Evolutionary conservation across 805 yeast species (phyloP).

Genomic region (Saccharomyces mikatae): DNA sequence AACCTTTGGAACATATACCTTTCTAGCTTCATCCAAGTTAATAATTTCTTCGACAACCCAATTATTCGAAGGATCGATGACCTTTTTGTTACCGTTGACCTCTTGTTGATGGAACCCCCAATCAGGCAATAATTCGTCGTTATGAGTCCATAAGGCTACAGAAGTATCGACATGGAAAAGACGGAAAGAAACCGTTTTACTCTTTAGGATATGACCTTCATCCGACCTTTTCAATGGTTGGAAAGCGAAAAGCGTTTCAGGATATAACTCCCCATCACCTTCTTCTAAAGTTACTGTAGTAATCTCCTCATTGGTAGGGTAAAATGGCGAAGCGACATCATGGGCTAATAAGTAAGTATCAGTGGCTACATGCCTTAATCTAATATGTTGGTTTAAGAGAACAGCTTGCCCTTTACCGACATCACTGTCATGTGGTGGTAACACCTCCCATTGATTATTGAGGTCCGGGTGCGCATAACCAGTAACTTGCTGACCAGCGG

Average conservation of each 20-base stretch:
- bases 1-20: slow-evolving; percentile 54
- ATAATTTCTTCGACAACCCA: slow-evolving; percentile 74
- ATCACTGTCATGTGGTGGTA: slow-evolving; percentile 50
- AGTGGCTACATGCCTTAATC: slow-evolving; percentile 76
- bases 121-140: slow-evolving; percentile 77
- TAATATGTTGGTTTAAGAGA: slow-evolving; percentile 60
- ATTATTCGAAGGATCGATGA: slow-evolving; percentile 53
- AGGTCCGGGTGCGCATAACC: slow-evolving; percentile 46
- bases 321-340: slow-evolving; percentile 92
- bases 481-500: slow-evolving; percentile 92
- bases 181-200: slow-evolving; percentile 62
- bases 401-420: slow-evolving; percentile 43
- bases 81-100: slow-evolving; percentile 87
- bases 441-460: slow-evolving; percentile 80
- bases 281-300: slow-evolving; percentile 60
- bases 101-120: slow-evolving; percentile 94
- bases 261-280: slow-evolving; percentile 46
- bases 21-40: slow-evolving; percentile 56
- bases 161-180: slow-evolving; percentile 76
- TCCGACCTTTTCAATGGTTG: slow-evolving; percentile 51
- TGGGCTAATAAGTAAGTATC: slow-evolving; percentile 77
- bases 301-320: slow-evolving; percentile 89
- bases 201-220: slow-evolving; percentile 41
- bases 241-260: slow-evolving; percentile 72
- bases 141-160: slow-evolving; percentile 91